Percentiles rank a stretch among this genome's conserved stretches.
phyloP scores from a whole-genome alignment of 768 basidiomycete genomes.

The Stropharia rugosoannulata region DNA sequence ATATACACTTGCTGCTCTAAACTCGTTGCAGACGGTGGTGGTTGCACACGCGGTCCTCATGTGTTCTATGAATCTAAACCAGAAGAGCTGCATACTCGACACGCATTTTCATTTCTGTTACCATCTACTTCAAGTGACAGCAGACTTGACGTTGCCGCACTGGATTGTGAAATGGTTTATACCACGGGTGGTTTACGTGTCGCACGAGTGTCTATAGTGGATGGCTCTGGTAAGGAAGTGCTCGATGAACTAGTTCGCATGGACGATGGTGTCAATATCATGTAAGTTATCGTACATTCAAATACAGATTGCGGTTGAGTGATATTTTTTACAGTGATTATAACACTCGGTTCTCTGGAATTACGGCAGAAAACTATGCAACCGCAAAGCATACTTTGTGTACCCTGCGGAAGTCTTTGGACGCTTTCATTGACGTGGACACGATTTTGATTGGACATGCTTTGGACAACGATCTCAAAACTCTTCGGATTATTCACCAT shows the following conservation, averaged over 20 bases:
- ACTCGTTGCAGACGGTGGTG: conserved; percentile 53
- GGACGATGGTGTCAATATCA: conserved; percentile 77
- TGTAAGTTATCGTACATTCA: conserved; percentile 44
- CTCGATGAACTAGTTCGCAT: conserved; percentile 83
- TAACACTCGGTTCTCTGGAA: conserved; percentile 89
- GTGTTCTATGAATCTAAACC: conserved; percentile 84
- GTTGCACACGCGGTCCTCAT: conserved; percentile 80
- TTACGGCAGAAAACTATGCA: conserved; percentile 57
- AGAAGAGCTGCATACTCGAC: conserved; percentile 67
- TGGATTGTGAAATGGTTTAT: conserved; percentile 98
- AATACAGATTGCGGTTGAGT: background rate
- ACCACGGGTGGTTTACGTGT: conserved; percentile 91
- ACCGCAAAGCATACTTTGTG: conserved; percentile 67
- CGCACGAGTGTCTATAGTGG: conserved; percentile 87
- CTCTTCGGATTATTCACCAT: conserved; percentile 84
- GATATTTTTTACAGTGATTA: conserved; percentile 59
- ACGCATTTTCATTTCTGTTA: conserved; percentile 61
- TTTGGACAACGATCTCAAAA: conserved; percentile 92
- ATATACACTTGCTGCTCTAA: conserved; percentile 81
- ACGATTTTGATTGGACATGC: conserved; percentile 92
- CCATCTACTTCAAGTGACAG: conserved; percentile 21
- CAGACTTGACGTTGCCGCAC: conserved; percentile 74
- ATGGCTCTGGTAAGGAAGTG: conserved; percentile 68
- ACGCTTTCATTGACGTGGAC: conserved; percentile 67
- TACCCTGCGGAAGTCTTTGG: conserved; percentile 66